phyloP scores from a whole-genome alignment of 1,284 basidiomycete species.

The Schizophyllum commune region DNA sequence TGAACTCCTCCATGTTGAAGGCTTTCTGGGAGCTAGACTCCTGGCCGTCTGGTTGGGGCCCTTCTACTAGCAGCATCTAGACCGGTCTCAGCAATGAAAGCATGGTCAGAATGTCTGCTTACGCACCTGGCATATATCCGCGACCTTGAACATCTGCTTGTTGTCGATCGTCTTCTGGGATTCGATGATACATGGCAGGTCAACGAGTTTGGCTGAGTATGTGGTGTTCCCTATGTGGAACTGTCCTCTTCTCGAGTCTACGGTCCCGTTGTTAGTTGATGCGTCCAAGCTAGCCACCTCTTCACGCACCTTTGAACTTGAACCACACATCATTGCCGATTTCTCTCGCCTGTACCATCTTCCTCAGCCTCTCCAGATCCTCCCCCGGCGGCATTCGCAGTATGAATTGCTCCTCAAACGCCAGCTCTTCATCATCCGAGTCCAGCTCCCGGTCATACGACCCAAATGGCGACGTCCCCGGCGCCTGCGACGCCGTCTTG shows the following conservation, averaged over 20 bases:
- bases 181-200: slow-evolving; percentile 92
- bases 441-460: slow-evolving; percentile 92
- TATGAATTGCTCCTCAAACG: slow-evolving; percentile 98
- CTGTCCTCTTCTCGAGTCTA: slow-evolving; percentile 89
- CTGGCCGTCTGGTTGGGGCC: slow-evolving; percentile 63
- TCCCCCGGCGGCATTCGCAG: slow-evolving; percentile 84
- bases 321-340: slow-evolving; percentile 88
- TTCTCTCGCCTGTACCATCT: slow-evolving; percentile 76
- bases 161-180: slow-evolving; percentile 96
- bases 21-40: slow-evolving; percentile 50
- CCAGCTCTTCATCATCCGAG: slow-evolving; percentile 88
- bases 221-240: slow-evolving; percentile 82
- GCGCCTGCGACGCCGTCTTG: slow-evolving; percentile 67
- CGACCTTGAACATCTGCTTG: slow-evolving; percentile 97
- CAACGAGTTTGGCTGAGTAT: slow-evolving; percentile 92
- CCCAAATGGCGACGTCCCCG: slow-evolving; percentile 77
- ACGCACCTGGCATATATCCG: slow-evolving; percentile 90
- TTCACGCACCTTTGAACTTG: slow-evolving; percentile 99
- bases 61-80: slow-evolving; percentile 84
- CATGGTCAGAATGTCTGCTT: slow-evolving; percentile 74
- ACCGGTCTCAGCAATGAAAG: slow-evolving; percentile 11
- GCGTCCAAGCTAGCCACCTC: too few relatives aligned
- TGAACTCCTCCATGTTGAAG: slow-evolving; percentile 92
- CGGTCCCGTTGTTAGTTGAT: too few relatives aligned
- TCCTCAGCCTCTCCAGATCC: slow-evolving; percentile 70